Evolutionary conservation across 768 basidiomycete species (phyloP), one percentile per base, ranked within the genome.

Genomic region (Kwoniella botswanensis): DNA sequence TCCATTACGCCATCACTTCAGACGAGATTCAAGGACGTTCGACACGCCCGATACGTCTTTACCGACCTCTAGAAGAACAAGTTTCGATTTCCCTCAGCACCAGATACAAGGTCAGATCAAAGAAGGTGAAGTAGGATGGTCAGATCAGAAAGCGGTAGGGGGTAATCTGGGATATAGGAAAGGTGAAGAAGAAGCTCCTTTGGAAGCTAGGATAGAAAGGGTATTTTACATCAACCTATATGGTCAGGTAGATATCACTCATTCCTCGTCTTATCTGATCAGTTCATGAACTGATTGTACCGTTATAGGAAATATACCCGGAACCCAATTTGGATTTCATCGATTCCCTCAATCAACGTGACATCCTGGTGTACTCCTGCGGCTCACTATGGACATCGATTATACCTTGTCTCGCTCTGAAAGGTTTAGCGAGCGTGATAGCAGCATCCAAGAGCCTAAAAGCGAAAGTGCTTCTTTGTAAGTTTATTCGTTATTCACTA

Each of bases 321-420:
- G 86, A 88, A 53, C 93, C 94, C 0, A 96, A 95, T 81, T 88
- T 90, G 1, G 92, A 92, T 54, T 93, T 90, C 78, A 79, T 98
- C 61, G 83, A 88, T 13, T 87, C 88, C 63, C 85, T 96, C 11
- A 83, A 84, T 3, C 84, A 86, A 41, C 88, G 88, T 67, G 88
- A 92, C 72, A 85, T 91, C 2, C 85, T 98, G 35, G 89, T 98
- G 2, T 97, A 96, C 81, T 94, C 93, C 3, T 94, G 94, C 79
- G 94, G 94, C 5, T 96, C 94, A 1, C 85, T 98, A 9, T 98
- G 93, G 93, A 98, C 94, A 15, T 93, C 92, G 75, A 92, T 97
- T 70, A 90, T 94, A n/a, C 94, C 94, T 0, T 96, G 94, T 82
- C 86, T 98, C 26, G 92, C 93, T 1, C 84, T 98, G 35, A 88